Evolutionary conservation across 768 basidiomycete species (phyloP), one percentile per base, ranked within the genome.

Genomic region (Leccinum uliginosum): DNA sequence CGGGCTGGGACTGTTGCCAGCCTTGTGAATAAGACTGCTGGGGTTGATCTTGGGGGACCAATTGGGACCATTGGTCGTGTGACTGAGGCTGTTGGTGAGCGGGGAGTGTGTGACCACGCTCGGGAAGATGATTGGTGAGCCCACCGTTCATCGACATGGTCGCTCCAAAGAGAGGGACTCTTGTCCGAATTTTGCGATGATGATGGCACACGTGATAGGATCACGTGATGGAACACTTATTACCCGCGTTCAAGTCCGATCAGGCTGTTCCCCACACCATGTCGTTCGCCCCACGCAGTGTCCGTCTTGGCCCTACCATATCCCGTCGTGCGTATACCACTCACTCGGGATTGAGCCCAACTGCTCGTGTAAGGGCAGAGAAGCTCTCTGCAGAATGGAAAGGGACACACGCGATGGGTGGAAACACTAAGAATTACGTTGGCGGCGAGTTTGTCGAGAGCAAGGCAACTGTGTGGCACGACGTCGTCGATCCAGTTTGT

Each of bases 371-470:
- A 24, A 83, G 81, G 59, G 91, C 90, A 1, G 84, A 90, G 62
- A 78, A 79, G 54, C 75, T 93, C 19, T 88, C 88, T 17, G 71
- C 80, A 14, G 79, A 84, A 29, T 98, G 93, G 92, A 85, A 86
- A 61, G 95, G 95, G 43, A 95, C 95, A 3, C 89, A 80, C 56
- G 86, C 88, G 23, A 81, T 83, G 12, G 95, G 95, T n/a, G 88
- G 83, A 27, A 85, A 79, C 59, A 94, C 94, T 55, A 94, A 90
- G 81, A 94, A 93, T 71, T 93, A 87, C 73, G 90, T 98, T 57
- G 89, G 84, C 12, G 96, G 95, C 9, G 81, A 93, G 74, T 98
- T 94, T 65, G 79, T 87, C 9, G 89, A 95, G 64, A 93, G 91
- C 75, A 82, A 82, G 65, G 73, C 89, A 19, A 72, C 78, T 2